These are phyloP conservation scores for Apiospora kogelbergensis DNA, from an alignment of 2,329 filamentous ascomycete genomes.

Conservation along the genomic window DNA sequence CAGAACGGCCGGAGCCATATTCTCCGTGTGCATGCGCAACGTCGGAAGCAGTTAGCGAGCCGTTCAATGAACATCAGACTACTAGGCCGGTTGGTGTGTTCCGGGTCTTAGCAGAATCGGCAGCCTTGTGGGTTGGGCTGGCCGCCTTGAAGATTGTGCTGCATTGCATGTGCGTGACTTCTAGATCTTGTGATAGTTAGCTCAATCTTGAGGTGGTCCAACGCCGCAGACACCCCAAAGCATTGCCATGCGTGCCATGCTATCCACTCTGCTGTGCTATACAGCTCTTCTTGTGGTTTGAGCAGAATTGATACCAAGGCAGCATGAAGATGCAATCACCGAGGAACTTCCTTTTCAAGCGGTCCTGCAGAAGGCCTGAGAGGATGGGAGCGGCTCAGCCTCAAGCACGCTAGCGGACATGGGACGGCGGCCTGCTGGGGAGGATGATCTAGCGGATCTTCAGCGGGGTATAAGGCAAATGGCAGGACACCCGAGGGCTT, in stretches of 20 bases:
- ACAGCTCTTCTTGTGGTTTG: background rate
- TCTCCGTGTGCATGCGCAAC: background rate
- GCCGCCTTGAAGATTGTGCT: background rate
- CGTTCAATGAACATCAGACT: background rate
- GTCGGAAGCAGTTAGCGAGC: background rate
- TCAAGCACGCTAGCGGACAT: background rate
- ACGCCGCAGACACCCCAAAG: no score
- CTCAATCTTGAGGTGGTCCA: no score
- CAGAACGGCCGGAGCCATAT: background rate
- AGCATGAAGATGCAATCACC: conserved; percentile 1
- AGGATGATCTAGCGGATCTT: background rate
- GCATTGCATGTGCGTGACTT: background rate
- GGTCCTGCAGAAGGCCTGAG: background rate
- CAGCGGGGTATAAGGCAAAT: background rate
- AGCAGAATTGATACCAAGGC: background rate
- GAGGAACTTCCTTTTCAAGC: background rate
- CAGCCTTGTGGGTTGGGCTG: background rate
- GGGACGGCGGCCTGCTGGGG: background rate
- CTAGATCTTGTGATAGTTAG: background rate
- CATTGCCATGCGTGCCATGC: background rate
- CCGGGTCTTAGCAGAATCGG: background rate
- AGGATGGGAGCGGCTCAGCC: conserved; percentile 2
- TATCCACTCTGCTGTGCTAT: background rate
- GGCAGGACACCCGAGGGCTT: background rate
- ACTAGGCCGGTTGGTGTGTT: background rate